Evolutionary conservation across 2,329 filamentous ascomycete species (phyloP).

Genomic region (Colletotrichum phormii): DNA sequence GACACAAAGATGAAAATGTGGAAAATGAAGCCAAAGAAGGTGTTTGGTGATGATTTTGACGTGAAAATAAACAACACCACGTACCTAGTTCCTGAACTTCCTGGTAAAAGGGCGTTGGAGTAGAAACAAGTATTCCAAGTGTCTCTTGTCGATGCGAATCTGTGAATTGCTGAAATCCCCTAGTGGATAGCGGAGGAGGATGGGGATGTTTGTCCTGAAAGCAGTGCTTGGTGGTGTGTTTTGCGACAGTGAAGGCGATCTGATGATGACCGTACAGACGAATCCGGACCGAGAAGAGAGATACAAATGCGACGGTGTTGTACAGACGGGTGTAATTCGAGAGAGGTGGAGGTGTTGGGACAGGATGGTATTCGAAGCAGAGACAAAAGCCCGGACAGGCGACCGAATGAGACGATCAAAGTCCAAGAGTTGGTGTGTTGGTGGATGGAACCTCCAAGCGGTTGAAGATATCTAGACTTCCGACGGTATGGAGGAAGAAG

Average conservation of each 20-base stretch:
- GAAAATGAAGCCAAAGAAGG: not conserved
- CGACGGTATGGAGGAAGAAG: not conserved
- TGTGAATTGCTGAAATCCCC: not conserved
- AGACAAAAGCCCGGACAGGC: not conserved
- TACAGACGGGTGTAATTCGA: not conserved
- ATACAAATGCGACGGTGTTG: not conserved
- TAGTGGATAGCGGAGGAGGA: not conserved
- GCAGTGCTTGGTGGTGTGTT: not conserved
- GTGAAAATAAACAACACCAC: not conserved
- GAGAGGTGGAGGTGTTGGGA: not conserved
- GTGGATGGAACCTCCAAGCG: not conserved
- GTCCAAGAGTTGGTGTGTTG: not conserved
- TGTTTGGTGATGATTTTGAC: not conserved
- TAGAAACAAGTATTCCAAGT: not conserved
- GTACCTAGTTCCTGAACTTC: not conserved
- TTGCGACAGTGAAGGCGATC: not conserved
- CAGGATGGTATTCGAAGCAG: not conserved
- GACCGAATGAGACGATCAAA: not conserved
- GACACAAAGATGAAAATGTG: not conserved
- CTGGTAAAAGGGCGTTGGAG: not conserved
- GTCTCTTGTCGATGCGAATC: not conserved
- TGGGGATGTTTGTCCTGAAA: not conserved
- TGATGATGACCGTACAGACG: not conserved
- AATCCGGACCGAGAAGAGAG: not conserved
- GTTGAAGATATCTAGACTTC: not conserved